Evolutionary conservation across 495 filamentous ascomycete species (phyloP).

Genomic region (Xylaria bambusicola): DNA sequence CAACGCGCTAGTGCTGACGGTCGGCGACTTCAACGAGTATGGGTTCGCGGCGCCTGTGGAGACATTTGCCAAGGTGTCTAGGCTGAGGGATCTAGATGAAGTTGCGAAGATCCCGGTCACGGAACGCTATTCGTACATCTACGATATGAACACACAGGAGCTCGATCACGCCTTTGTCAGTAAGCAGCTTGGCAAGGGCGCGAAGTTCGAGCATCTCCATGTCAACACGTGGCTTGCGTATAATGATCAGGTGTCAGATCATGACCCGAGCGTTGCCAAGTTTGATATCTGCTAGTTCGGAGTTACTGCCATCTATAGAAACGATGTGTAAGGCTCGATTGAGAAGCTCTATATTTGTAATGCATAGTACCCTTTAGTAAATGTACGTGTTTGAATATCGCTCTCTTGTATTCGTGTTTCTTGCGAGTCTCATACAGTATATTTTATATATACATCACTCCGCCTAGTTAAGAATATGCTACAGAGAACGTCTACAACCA

Average conservation of each 20-base stretch:
- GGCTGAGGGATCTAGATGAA: conserved; percentile 57
- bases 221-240: conserved; percentile 56
- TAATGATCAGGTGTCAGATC: conserved; percentile 53
- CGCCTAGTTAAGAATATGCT: no score
- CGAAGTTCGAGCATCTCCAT: conserved; percentile 9
- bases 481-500: no score
- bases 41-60: conserved; percentile 53
- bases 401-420: no score
- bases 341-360: conserved; percentile 8
- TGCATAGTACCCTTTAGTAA: no score
- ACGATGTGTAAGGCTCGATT: background rate
- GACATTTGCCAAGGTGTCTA: conserved; percentile 42
- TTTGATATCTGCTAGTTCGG: conserved; percentile 50
- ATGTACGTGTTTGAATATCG: no score
- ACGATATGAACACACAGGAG: conserved; percentile 55
- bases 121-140: conserved; percentile 65
- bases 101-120: conserved; percentile 40
- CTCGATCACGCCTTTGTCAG: conserved; percentile 65
- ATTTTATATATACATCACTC: no score
- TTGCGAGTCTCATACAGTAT: no score
- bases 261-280: conserved; percentile 61
- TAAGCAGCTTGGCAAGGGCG: conserved; percentile 27
- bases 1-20: conserved; percentile 47
- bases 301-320: background rate
- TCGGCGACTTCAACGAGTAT: conserved; percentile 69